Evolutionary conservation across 129 eudicot genomes (phyloP).

Genomic region (Tagetes erecta): DNA sequence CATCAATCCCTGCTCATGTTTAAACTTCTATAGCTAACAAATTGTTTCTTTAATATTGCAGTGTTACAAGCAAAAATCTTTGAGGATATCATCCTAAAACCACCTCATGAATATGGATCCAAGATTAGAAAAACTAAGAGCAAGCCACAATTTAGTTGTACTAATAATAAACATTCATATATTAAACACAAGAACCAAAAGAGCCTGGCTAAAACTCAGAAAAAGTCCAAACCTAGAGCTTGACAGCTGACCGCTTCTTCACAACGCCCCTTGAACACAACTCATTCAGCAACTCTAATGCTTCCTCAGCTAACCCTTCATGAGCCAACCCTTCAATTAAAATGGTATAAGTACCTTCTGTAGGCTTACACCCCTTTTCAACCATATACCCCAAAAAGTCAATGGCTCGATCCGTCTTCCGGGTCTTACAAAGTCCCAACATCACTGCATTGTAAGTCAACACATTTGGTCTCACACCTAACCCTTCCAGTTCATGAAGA

Average conservation of each 20-base stretch:
- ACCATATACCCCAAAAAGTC: conserved; percentile 78
- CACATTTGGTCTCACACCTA: conserved; percentile 63
- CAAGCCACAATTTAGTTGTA: too few species aligned
- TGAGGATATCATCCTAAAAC: too few species aligned
- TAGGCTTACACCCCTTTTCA: conserved; percentile 72
- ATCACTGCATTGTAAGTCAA: conserved; percentile 65
- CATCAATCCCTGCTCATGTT: too few species aligned
- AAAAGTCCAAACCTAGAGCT: conserved; percentile 31
- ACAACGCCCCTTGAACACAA: conserved; percentile 69
- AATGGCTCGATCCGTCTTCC: conserved; percentile 71
- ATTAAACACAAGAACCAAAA: conserved; percentile 7
- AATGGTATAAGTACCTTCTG: conserved; percentile 69
- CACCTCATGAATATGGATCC: too few species aligned
- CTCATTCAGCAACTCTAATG: conserved; percentile 67
- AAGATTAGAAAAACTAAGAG: too few species aligned
- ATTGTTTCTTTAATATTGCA: too few species aligned
- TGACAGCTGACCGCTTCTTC: conserved; percentile 62
- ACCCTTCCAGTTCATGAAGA: conserved; percentile 59
- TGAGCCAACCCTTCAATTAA: conserved; percentile 76
- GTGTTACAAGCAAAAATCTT: too few species aligned
- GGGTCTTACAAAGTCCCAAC: conserved; percentile 82
- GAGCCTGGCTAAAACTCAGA: background rate
- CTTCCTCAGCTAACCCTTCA: conserved; percentile 67
- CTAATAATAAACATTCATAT: background rate
- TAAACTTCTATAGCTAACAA: too few species aligned